Conservation (phyloP, 2,329 filamentous ascomycete species). For the Seiridium cupressi region DNA sequence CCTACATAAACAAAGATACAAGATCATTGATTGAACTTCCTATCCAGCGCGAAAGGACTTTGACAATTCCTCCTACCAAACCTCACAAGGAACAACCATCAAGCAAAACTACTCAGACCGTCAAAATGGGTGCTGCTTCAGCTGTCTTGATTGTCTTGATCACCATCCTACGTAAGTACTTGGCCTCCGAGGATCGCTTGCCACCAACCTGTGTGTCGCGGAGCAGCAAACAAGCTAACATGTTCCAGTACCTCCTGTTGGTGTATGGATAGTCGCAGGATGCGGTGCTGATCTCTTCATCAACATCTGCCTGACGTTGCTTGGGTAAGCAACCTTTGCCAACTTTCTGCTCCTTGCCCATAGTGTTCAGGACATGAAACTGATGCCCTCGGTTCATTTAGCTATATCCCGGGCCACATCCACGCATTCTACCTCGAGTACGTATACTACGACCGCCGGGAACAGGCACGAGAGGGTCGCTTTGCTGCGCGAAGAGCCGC, state of each 20-base stretch:
- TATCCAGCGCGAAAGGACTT: background rate
- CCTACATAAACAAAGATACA: background rate
- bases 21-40: too few species aligned
- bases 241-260: constrained; percentile 60
- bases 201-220: background rate
- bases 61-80: background rate
- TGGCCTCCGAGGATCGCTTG: background rate
- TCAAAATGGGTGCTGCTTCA: constrained; percentile 47
- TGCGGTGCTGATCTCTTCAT: constrained; percentile 65
- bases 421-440: constrained; percentile 83
- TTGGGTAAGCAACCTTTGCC: constrained; percentile 46
- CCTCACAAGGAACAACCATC: background rate
- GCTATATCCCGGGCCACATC: constrained; percentile 75
- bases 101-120: background rate
- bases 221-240: background rate
- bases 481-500: constrained; percentile 56
- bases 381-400: constrained; percentile 21
- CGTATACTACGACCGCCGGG: constrained; percentile 74
- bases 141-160: constrained; percentile 49
- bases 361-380: too few species aligned
- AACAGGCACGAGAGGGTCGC: constrained; percentile 58
- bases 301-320: constrained; percentile 65
- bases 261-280: constrained; percentile 62
- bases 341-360: background rate
- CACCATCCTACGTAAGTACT: constrained; percentile 49